These are phyloP conservation scores for Forsythia suspensa DNA, from an alignment of 257 asterid genomes.

Conservation along the genomic window DNA sequence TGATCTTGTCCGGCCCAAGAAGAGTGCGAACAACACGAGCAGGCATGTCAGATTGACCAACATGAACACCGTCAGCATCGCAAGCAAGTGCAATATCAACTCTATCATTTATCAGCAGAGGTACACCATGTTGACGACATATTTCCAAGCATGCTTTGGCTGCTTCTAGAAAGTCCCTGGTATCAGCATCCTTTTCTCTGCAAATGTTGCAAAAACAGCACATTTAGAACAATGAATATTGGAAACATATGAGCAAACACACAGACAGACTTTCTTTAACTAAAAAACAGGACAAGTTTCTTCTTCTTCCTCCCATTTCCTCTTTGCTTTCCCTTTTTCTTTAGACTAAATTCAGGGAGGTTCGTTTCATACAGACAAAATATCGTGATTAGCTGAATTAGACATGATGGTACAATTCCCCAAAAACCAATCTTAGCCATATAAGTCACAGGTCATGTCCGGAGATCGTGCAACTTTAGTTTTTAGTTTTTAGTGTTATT, in stretches of 20 bases:
- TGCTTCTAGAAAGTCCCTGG: conserved; percentile 75
- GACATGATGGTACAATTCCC: neutral
- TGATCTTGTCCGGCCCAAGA: conserved; percentile 85
- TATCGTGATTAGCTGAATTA: neutral
- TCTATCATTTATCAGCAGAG: conserved; percentile 82
- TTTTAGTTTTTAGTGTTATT: neutral
- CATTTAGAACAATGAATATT: neutral
- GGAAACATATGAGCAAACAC: neutral
- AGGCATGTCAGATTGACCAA: conserved; percentile 96
- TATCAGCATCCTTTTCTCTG: conserved; percentile 87
- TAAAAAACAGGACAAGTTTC: neutral
- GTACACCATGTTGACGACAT: conserved; percentile 62
- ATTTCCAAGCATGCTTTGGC: conserved; percentile 67
- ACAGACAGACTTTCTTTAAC: neutral
- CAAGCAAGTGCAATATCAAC: conserved; percentile 86
- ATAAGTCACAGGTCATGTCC: neutral
- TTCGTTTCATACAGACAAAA: neutral
- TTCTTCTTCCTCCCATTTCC: neutral
- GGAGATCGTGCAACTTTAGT: neutral
- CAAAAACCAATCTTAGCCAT: neutral
- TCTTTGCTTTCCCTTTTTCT: neutral
- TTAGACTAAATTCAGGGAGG: neutral
- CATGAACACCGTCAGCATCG: conserved; percentile 91
- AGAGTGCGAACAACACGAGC: conserved; percentile 62
- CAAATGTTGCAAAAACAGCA: conserved; percentile 5